Evolutionary conservation across 2,329 filamentous ascomycete genomes (phyloP).

Genomic region (Clarireedia sp.): DNA sequence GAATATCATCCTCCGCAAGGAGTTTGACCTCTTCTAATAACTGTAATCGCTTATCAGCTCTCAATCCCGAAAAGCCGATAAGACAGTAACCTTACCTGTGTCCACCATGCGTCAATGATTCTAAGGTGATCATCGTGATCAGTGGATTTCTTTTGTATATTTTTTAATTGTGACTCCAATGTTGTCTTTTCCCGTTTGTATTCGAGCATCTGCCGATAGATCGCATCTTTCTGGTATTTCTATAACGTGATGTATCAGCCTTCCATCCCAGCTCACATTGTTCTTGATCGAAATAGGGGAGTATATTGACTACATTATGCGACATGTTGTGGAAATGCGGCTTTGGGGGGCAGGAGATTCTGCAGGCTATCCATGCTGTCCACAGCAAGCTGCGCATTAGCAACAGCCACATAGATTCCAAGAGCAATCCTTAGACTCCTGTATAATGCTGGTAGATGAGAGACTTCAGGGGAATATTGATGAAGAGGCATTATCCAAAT

Average conservation of each 20-base stretch:
- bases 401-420: constrained; percentile 28
- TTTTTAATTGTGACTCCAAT: constrained; percentile 71
- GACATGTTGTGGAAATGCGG: constrained; percentile 18
- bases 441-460: constrained; percentile 17
- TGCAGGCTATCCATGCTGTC: constrained; percentile 35
- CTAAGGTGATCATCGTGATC: constrained; percentile 91
- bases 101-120: constrained; percentile 87
- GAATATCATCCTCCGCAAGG: constrained; percentile 43
- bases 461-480: constrained; percentile 11
- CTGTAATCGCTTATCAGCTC: constrained; percentile 32
- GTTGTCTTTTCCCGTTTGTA: constrained; percentile 86
- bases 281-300: constrained; percentile 18
- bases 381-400: constrained; percentile 39
- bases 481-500: not conserved
- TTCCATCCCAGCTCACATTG: constrained; percentile 32
- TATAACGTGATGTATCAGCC: constrained; percentile 36
- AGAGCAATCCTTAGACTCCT: constrained; percentile 14
- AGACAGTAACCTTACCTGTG: constrained; percentile 57
- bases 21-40: constrained; percentile 57
- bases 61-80: not conserved
- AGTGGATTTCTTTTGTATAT: constrained; percentile 67
- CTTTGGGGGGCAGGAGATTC: constrained; percentile 22
- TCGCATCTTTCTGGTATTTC: constrained; percentile 93
- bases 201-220: constrained; percentile 94
- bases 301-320: constrained; percentile 10